Evolutionary conservation across 2,329 filamentous ascomycete genomes (phyloP).

Genomic region (Sporothrix protearum): DNA sequence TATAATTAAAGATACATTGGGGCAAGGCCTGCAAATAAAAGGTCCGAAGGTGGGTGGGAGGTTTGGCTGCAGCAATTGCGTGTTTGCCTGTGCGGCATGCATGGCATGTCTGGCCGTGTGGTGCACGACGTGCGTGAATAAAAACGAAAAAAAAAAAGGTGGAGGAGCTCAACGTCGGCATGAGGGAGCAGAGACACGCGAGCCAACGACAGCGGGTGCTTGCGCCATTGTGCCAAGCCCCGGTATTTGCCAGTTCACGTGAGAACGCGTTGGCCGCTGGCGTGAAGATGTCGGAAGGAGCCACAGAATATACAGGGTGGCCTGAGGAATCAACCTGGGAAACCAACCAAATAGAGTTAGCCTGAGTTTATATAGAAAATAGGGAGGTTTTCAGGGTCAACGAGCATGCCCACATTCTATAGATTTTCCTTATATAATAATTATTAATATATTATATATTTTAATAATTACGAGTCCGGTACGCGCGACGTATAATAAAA

Average conservation of each 20-base stretch:
- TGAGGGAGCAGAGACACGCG: not conserved
- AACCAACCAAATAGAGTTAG: too few relatives aligned
- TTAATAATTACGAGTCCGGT: too few relatives aligned
- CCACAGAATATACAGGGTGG: too few relatives aligned
- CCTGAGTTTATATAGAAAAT: too few relatives aligned
- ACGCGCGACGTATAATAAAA: too few relatives aligned
- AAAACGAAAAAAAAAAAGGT: not conserved
- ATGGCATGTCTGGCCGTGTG: not conserved
- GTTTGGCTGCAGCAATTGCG: slow-evolving; percentile 1
- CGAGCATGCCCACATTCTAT: too few relatives aligned
- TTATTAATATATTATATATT: too few relatives aligned
- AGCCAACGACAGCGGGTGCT: not conserved
- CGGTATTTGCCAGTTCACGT: not conserved
- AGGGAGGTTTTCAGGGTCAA: too few relatives aligned
- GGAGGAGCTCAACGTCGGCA: not conserved
- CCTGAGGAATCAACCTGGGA: too few relatives aligned
- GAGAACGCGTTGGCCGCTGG: too few relatives aligned
- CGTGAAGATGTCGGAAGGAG: too few relatives aligned
- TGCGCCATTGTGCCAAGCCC: not conserved
- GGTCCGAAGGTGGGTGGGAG: not conserved
- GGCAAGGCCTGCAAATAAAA: not conserved
- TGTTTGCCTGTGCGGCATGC: not conserved
- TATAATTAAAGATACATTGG: not conserved
- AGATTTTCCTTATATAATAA: too few relatives aligned
- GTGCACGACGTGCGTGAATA: not conserved